phyloP scores from a whole-genome alignment of 306 rosid genomes.

The Begonia peltatifolia region DNA sequence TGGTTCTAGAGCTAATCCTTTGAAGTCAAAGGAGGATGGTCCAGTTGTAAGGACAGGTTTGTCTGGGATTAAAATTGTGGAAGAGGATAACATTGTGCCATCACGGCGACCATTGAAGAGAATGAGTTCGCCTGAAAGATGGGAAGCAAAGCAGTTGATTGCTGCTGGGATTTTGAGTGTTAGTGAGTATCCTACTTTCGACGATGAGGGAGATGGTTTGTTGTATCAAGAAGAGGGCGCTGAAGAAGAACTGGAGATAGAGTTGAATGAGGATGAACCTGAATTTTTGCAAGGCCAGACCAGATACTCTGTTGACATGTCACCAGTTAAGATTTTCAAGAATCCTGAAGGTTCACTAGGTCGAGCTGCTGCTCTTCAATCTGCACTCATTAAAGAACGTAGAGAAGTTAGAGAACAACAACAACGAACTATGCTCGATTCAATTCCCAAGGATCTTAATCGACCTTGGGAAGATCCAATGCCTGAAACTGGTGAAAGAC shows the following conservation, averaged over 20 bases:
- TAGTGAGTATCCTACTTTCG: slow-evolving; percentile 61
- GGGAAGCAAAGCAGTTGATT: slow-evolving; percentile 86
- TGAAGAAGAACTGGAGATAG: slow-evolving; percentile 86
- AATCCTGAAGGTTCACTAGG: slow-evolving; percentile 84
- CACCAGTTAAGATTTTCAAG: slow-evolving; percentile 85
- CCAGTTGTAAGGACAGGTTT: slow-evolving; percentile 58
- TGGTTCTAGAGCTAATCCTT: slow-evolving; percentile 38
- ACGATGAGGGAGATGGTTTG: slow-evolving; percentile 75
- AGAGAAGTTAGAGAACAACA: slow-evolving; percentile 85
- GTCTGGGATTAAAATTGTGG: slow-evolving; percentile 74
- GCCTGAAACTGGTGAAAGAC: slow-evolving; percentile 85
- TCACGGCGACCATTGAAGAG: slow-evolving; percentile 75
- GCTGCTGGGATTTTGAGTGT: slow-evolving; percentile 71
- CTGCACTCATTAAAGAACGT: slow-evolving; percentile 86
- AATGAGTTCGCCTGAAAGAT: slow-evolving; percentile 87
- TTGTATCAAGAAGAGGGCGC: slow-evolving; percentile 73
- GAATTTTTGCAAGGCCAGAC: slow-evolving; percentile 79
- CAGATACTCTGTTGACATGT: slow-evolving; percentile 71
- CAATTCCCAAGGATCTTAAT: slow-evolving; percentile 90
- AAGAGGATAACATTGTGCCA: slow-evolving; percentile 38
- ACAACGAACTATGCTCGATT: slow-evolving; percentile 79
- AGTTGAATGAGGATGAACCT: slow-evolving; percentile 81
- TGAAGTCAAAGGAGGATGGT: slow-evolving; percentile 55
- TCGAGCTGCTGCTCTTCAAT: slow-evolving; percentile 84
- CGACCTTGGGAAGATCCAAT: slow-evolving; percentile 96